Evolutionary conservation across 2,329 filamentous ascomycete species (phyloP).

Genomic region (Fusarium napiforme): DNA sequence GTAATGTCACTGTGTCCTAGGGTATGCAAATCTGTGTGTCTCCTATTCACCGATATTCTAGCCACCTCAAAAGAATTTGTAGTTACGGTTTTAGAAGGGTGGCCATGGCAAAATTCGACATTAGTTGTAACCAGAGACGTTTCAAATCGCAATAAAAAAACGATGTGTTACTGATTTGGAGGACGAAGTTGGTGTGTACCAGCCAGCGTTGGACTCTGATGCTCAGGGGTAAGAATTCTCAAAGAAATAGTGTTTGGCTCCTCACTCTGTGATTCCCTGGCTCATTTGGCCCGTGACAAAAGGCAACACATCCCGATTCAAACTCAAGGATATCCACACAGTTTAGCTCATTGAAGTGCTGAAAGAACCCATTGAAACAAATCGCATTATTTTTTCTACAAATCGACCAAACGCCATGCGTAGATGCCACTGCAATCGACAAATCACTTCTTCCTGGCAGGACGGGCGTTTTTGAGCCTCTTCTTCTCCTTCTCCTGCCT

Average conservation of each 20-base stretch:
- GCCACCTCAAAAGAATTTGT: not conserved
- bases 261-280: not conserved
- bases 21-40: not conserved
- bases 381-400: conserved; percentile 29
- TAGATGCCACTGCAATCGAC: conserved; percentile 1
- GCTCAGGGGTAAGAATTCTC: not conserved
- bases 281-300: not conserved
- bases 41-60: not conserved
- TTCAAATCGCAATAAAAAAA: not conserved
- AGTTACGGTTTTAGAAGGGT: not conserved
- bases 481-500: conserved; percentile 80
- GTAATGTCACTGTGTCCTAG: not conserved
- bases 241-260: not conserved
- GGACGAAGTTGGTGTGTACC: not conserved
- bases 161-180: not conserved
- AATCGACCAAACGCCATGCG: conserved; percentile 29
- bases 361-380: not conserved
- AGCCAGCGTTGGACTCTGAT: not conserved
- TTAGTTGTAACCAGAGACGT: not conserved
- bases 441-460: conserved; percentile 66
- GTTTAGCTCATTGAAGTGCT: not conserved
- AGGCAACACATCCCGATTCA: not conserved
- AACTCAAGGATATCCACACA: not conserved
- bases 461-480: conserved; percentile 89
- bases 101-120: not conserved